Base-by-base conservation (phyloP, 805 yeast species). In the Saccharomyces jurei region DNA sequence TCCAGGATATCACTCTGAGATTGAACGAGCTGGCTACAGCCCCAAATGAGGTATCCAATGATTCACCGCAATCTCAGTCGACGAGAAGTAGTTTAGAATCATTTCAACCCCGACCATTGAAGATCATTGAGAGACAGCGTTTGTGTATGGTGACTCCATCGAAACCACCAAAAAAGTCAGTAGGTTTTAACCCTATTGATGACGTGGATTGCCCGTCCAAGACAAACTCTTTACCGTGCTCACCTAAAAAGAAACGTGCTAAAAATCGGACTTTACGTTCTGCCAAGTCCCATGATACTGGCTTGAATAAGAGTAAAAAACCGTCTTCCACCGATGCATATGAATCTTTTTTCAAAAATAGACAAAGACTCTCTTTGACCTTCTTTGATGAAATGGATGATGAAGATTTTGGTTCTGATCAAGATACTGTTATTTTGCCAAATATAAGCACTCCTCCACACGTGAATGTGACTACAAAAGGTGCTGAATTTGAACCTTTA, bases 331-430 rank as follows among this genome's bases (percentile, higher is more conserved):
- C 17, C 5, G 46, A 52, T 13, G 58, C 54, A 36, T 50, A 57
- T 31, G 53, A 60, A 32, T 56, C 62, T n/a, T 57, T 65, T 29
- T 69, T 70, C 53, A 66, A 66, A 50, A 63, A 64, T n/a, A 65
- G 64, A 27, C 69, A 70, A 46, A 61, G 73, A 30, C 53, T 70
- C n/a, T 70, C 73, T 0, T 60, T 68, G 6, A 63, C 70, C 2
- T 54, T 69, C 25, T 63, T 66, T 31, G 69, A 66, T 31, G 68
- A 66, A 41, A 60, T 60, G 25, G 56, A 60, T 11, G 57, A 53
- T 17, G 53, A 51, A 41, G 58, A 54, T 14, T 41, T 14, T 30
- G 58, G 51, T 31, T 51, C 54, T 10, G 60, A 57, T 49, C 58
- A 54, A 41, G 56, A 57, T 26, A 58, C 60, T 10, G 49, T 60